Base-by-base conservation (phyloP, 331 rosid genomes). In the Arachis monticola region DNA sequence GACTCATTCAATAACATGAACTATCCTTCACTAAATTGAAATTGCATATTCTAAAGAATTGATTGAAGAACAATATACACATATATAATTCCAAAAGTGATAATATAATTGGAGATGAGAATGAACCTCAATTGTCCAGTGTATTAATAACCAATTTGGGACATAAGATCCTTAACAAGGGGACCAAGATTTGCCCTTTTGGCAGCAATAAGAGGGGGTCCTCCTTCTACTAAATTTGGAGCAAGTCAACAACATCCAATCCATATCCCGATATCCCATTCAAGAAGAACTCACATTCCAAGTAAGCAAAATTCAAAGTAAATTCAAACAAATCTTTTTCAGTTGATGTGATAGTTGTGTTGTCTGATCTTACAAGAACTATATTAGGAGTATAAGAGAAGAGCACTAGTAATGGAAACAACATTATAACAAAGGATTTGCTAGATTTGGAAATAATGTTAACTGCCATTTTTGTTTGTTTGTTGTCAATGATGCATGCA, bases 221-320 rank as follows among this genome's bases (percentile, higher is more conserved):
- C 99, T 22, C 85, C 89, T 10, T n/a, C 57, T 10, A 87, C 69
- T n/a, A 92, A 58, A 11, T 77, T 13, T 17, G 97, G 91, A 79
- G 84, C 88, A 22, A 22, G 27, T 22, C 27, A 55, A 81, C 71
- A 5, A 2, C 61, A 57, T 92, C 97, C 71, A 95, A 73, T 2
- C 99, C 99, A 48, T 66, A 51, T 12, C 97, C 96, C 42, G 81
- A 70, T 10, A 92, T 14, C 13, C 89, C 97, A 80, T 45, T 79
- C 51, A 95, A 76, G 76, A 90, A 90, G 85, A 95, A 87, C 65
- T 95, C 97, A 1, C 97, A 93, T 65, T 95, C 99, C 47, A 90
- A 56, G 53, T 70, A 92, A 81, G 92, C 96, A 14, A 95, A 85
- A 60, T 95, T 92, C 2, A 95, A 83, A 44, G 97, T 72, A 55